A percentile compares a stretch with the other conserved stretches of the same genome.
Conservation (phyloP, 2,329 filamentous ascomycete species). For the Trichoderma sp. region DNA sequence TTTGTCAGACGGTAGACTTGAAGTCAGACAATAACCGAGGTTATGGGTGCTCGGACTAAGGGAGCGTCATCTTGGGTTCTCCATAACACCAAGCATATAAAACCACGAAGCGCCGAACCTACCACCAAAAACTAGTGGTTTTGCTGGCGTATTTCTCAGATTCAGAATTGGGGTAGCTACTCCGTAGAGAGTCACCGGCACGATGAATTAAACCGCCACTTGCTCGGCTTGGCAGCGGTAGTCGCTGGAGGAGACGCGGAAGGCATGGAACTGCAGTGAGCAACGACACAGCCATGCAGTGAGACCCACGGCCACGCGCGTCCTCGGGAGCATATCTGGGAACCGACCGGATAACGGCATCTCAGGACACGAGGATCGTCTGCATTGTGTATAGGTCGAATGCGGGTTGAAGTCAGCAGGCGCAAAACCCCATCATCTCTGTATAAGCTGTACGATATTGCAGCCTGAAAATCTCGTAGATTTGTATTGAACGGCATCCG, state of each 20-base stretch:
- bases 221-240: not conserved
- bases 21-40: not conserved
- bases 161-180: not conserved
- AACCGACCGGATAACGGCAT: constrained; percentile 9
- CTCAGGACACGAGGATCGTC: not conserved
- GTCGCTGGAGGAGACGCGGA: not conserved
- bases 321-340: not conserved
- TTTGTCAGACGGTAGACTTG: not conserved
- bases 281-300: not conserved
- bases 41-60: not conserved
- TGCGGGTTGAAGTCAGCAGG: not conserved
- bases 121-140: not conserved
- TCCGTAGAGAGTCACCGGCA: not conserved
- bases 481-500: not conserved
- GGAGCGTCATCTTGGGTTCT: not conserved
- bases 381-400: not conserved
- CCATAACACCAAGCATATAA: not conserved
- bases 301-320: not conserved
- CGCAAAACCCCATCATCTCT: not conserved
- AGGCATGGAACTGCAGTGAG: not conserved
- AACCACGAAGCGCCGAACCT: not conserved
- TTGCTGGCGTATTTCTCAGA: not conserved
- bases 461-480: not conserved
- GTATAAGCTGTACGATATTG: not conserved
- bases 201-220: not conserved